A percentile compares a stretch with the other conserved stretches of the same genome.
These are phyloP conservation scores for Porogramme epimiltina DNA, from an alignment of 1,284 basidiomycete genomes.

Conservation along the genomic window DNA sequence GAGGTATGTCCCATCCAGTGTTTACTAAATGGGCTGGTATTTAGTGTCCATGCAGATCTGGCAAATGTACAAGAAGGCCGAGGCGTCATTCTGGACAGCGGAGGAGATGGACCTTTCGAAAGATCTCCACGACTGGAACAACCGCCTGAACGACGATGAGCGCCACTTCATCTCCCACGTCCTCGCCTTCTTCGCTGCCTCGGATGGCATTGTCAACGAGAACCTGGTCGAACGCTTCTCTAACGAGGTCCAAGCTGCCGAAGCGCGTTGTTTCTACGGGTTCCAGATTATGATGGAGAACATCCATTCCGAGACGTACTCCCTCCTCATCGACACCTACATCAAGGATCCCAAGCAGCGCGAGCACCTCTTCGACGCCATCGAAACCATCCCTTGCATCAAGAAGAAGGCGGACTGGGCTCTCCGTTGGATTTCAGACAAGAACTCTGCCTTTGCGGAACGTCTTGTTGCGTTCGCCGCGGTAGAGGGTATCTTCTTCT, in stretches of 20 bases:
- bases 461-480: constrained; percentile 96
- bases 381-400: constrained; percentile 93
- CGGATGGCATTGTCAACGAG: constrained; percentile 98
- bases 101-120: constrained; percentile 98
- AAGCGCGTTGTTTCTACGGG: constrained; percentile 98
- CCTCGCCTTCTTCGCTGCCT: constrained; percentile 96
- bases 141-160: constrained; percentile 91
- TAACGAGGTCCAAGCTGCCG: constrained; percentile 91
- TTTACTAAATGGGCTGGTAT: background rate
- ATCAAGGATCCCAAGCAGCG: constrained; percentile 89
- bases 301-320: constrained; percentile 97
- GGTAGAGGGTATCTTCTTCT: constrained; percentile 99
- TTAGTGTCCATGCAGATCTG: constrained; percentile 67
- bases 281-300: constrained; percentile 99
- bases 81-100: constrained; percentile 96
- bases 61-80: constrained; percentile 95
- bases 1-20: constrained; percentile 58
- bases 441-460: constrained; percentile 84
- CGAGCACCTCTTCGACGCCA: constrained; percentile 89
- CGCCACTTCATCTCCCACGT: constrained; percentile 96
- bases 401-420: constrained; percentile 96
- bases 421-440: constrained; percentile 89
- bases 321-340: constrained; percentile 96
- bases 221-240: constrained; percentile 96
- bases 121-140: constrained; percentile 92